Percentiles rank a stretch among this genome's conserved stretches.
Evolutionary conservation across 176 grass and related monocot genomes (phyloP).

Genomic region (Pharus latifolius): DNA sequence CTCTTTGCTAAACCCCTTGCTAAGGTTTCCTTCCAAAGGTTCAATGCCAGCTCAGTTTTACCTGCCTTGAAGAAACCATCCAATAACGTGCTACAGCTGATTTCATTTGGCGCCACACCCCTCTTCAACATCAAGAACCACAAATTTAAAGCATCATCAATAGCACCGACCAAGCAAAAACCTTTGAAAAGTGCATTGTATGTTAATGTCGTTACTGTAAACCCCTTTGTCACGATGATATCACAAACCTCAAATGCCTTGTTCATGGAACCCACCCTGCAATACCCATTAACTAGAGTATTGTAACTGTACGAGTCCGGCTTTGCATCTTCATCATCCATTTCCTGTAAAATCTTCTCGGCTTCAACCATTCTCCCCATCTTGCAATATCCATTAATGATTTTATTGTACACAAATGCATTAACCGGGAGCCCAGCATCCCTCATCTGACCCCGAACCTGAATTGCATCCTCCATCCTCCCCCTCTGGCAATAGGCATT

Average conservation of each 20-base stretch:
- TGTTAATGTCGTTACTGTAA: conserved; percentile 40
- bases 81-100: conserved; percentile 72
- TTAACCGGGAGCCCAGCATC: conserved; percentile 42
- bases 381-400: conserved; percentile 93
- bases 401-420: conserved; percentile 57
- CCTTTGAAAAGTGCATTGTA: conserved; percentile 86
- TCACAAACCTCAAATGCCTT: conserved; percentile 65
- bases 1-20: conserved; percentile 68
- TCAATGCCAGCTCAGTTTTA: conserved; percentile 46
- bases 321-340: conserved; percentile 30
- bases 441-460: conserved; percentile 53
- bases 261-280: conserved; percentile 56
- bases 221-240: conserved; percentile 51
- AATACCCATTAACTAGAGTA: conserved; percentile 79
- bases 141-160: conserved; percentile 69
- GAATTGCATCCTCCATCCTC: conserved; percentile 53
- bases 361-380: conserved; percentile 51
- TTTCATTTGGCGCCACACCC: conserved; percentile 63
- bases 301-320: conserved; percentile 82
- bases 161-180: conserved; percentile 47
- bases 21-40: conserved; percentile 88
- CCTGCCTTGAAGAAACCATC: conserved; percentile 77
- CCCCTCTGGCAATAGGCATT: conserved; percentile 68
- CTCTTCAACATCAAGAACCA: conserved; percentile 95
- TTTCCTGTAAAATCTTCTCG: conserved; percentile 55